These are phyloP conservation scores for Triangularia setosa DNA, from an alignment of 2,329 filamentous ascomycete genomes.

Conservation along the genomic window DNA sequence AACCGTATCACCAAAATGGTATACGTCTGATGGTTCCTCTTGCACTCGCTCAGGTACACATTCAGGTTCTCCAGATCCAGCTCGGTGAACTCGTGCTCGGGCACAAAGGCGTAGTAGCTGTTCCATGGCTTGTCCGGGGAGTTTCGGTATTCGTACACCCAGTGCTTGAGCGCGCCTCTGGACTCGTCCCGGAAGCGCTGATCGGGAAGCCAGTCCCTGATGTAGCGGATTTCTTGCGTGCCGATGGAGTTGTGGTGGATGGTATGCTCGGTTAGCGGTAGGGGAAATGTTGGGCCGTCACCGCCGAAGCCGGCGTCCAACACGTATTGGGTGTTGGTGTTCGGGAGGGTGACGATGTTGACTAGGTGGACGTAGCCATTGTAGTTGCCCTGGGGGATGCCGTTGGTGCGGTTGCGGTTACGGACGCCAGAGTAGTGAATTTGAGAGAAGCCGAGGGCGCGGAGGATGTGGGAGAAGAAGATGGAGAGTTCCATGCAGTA, in stretches of 20 bases:
- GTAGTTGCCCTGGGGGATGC: constrained; percentile 39
- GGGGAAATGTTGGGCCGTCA: constrained; percentile 46
- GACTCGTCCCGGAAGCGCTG: constrained; percentile 29
- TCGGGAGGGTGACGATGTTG: constrained; percentile 54
- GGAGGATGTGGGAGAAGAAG: constrained; percentile 40
- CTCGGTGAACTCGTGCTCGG: constrained; percentile 58
- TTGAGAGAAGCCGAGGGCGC: constrained; percentile 24
- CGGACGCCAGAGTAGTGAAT: constrained; percentile 47
- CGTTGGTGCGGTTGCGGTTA: constrained; percentile 36
- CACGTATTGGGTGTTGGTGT: constrained; percentile 42
- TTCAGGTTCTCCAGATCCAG: constrained; percentile 60
- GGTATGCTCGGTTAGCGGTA: constrained; percentile 46
- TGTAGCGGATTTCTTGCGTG: constrained; percentile 37
- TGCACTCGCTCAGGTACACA: constrained; percentile 48
- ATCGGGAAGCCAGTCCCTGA: constrained; percentile 10
- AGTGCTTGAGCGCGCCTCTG: constrained; percentile 43
- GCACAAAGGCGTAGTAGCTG: constrained; percentile 59
- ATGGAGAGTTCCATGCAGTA: constrained; percentile 59
- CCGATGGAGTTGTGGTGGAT: constrained; percentile 46
- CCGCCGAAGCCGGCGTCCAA: constrained; percentile 64
- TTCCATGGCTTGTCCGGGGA: constrained; percentile 49
- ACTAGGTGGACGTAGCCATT: constrained; percentile 22
- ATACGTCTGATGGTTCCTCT: constrained; percentile 48
- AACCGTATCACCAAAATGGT: constrained; percentile 52
- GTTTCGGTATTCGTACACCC: constrained; percentile 61